Base-by-base conservation (phyloP, 257 asterid genomes). In the Solanum rostratum region DNA sequence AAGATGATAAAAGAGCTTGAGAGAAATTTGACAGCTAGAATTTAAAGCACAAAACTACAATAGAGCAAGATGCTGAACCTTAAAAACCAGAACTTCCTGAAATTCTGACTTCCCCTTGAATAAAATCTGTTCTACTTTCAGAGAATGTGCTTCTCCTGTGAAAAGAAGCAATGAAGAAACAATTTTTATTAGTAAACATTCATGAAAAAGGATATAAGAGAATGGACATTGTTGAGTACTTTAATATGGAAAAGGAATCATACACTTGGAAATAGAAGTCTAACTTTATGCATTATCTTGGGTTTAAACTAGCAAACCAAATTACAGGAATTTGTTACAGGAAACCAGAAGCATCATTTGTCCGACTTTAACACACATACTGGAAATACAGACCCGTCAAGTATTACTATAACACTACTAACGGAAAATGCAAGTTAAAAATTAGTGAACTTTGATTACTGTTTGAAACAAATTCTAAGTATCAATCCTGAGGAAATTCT, bases 21-120 rank as follows among this genome's bases (percentile, higher is more conserved):
- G 53, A 86, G 46, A 79, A 29, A 52, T 7, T 49, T 19, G 22
- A 43, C 27, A 63, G 52, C 43, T 4, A 83, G 39, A 39, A 22
- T 30, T 87, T 68, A 37, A 66, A 84, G 81, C 33, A 24, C 10
- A 84, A 8, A 85, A 89, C 41, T 43, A 9, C 29, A 69, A 45
- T 43, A 85, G 65, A 84, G 81, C 45, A 73, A 85, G 89, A 88
- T 76, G 89, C 83, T 53, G 52, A 87, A 97, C 99, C 99, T 97
- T 92, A 85, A 97, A 95, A 87, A 97, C 98, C 87, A 97, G 88
- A 88, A 97, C 97, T 88, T 95, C 99, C 90, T 97, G 99, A 87
- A 88, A 97, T 87, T 89, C 87, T 41, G 99, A 97, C 90, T 86
- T 91, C 46, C 94, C 99, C 89, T 88, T 84, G 90, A 95, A 97